These are phyloP conservation scores for Diaporthe capsici DNA, from an alignment of 2,329 filamentous ascomycete species.

Conservation along the genomic window DNA sequence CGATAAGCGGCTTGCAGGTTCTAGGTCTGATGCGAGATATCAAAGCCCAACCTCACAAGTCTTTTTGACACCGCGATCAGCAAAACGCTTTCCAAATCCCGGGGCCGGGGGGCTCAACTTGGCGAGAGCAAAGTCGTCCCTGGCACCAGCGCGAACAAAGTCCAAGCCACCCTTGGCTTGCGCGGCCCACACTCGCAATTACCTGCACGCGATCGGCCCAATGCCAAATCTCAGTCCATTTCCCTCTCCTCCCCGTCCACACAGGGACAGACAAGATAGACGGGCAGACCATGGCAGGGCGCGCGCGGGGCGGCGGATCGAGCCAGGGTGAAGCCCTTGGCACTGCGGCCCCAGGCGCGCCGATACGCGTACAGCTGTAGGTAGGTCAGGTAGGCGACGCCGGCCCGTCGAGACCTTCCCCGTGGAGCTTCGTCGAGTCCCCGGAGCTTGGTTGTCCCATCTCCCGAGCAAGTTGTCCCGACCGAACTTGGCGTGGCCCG, in stretches of 20 bases:
- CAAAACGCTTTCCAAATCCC: neutral
- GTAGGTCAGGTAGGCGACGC: too few relatives aligned
- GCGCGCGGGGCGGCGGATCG: slow-evolving; percentile 10
- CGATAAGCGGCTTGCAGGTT: neutral
- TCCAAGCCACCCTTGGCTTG: slow-evolving; percentile 33
- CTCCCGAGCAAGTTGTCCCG: slow-evolving; percentile 11
- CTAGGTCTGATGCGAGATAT: neutral
- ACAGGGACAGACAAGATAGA: neutral
- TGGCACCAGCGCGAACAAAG: neutral
- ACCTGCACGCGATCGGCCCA: slow-evolving; percentile 27
- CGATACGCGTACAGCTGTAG: slow-evolving; percentile 8
- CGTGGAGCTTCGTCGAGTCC: neutral
- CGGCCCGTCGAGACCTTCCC: neutral
- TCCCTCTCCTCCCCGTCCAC: neutral
- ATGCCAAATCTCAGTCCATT: neutral
- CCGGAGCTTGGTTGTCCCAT: neutral
- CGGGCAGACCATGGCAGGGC: slow-evolving; percentile 12
- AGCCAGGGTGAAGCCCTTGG: neutral
- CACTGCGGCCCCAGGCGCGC: neutral
- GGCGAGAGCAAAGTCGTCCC: neutral
- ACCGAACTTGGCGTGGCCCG: slow-evolving; percentile 19
- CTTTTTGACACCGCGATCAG: neutral
- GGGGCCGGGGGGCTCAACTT: neutral
- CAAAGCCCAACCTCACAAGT: neutral
- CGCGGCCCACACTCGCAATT: slow-evolving; percentile 14